Evolutionary conservation across 257 asterid species (phyloP).

Genomic region (Dorcoceras hygrometricum): DNA sequence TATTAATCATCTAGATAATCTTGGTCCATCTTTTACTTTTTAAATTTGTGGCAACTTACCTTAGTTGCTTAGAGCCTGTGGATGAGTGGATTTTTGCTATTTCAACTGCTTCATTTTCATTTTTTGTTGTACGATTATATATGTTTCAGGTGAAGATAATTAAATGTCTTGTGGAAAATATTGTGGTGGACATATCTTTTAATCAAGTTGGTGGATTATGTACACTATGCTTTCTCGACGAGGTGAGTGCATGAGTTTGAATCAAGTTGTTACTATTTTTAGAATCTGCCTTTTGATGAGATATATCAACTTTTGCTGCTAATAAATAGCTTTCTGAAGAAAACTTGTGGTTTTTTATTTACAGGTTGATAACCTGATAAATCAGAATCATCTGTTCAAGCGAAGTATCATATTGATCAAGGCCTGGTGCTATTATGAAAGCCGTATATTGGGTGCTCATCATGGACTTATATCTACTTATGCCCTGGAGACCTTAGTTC

Average conservation of each 20-base stretch:
- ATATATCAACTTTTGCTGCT: constrained; percentile 10
- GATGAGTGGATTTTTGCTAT: constrained; percentile 9
- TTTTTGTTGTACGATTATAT: constrained; percentile 21
- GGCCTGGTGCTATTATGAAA: constrained; percentile 99
- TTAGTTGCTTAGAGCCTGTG: constrained; percentile 2
- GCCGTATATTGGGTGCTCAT: constrained; percentile 94
- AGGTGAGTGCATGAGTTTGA: constrained; percentile 51
- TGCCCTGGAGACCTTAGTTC: constrained; percentile 91
- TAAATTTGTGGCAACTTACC: constrained; percentile 1
- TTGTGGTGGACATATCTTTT: constrained; percentile 92
- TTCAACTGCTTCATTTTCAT: constrained; percentile 1
- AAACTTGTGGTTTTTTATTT: constrained; percentile 19
- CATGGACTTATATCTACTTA: constrained; percentile 96
- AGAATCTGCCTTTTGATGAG: constrained; percentile 7
- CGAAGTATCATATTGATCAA: constrained; percentile 90
- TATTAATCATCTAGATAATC: too few species aligned
- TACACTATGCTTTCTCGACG: constrained; percentile 89
- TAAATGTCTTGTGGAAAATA: constrained; percentile 89
- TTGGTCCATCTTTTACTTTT: neutral
- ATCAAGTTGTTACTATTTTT: constrained; percentile 7
- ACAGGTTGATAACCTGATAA: constrained; percentile 78
- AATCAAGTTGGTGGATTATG: constrained; percentile 94
- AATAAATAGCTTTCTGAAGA: constrained; percentile 23
- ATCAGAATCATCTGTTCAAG: constrained; percentile 81
- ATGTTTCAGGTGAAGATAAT: constrained; percentile 77